Percentiles rank a stretch among this genome's conserved stretches.
Conservation (phyloP, 805 yeast genomes). For the Saccharomycopsis sp. region DNA sequence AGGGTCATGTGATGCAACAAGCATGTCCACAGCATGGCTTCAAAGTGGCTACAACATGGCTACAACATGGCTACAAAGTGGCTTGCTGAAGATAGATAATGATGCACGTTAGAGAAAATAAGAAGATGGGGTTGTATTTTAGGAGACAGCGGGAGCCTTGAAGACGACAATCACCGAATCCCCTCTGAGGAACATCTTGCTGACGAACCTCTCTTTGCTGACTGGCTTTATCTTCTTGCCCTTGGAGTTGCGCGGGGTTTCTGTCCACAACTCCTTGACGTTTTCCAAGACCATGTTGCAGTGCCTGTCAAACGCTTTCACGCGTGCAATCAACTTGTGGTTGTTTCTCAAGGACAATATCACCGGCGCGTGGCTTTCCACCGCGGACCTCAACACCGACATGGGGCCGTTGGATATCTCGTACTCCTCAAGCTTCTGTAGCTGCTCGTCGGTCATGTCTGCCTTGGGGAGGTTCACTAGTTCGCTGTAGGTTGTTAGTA, state of each 20-base stretch:
- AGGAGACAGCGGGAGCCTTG: too few species aligned
- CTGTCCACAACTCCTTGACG: conserved; percentile 76
- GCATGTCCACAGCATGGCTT: too few species aligned
- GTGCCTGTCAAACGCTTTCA: conserved; percentile 93
- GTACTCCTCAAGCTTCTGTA: conserved; percentile 76
- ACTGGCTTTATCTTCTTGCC: conserved; percentile 65
- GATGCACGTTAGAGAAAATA: too few species aligned
- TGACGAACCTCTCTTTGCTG: conserved; percentile 68
- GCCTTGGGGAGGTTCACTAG: conserved; percentile 64
- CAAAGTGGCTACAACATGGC: too few species aligned
- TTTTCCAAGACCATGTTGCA: conserved; percentile 88
- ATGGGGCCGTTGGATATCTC: conserved; percentile 89
- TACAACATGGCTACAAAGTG: too few species aligned
- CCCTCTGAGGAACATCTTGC: conserved; percentile 88
- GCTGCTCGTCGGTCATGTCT: conserved; percentile 72
- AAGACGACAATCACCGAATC: conserved; percentile 86
- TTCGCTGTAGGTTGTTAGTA: conserved; percentile 37
- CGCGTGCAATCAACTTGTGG: conserved; percentile 82
- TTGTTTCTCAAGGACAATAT: conserved; percentile 87
- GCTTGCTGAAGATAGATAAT: too few species aligned
- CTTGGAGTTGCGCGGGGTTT: conserved; percentile 37
- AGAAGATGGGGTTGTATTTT: too few species aligned
- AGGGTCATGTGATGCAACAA: too few species aligned
- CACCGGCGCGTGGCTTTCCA: conserved; percentile 63
- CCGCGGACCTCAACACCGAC: conserved; percentile 77